Percentiles rank a stretch among this genome's conserved stretches.
phyloP scores from a whole-genome alignment of 139 green algal species.

The Raphidocelis subcapitata region DNA sequence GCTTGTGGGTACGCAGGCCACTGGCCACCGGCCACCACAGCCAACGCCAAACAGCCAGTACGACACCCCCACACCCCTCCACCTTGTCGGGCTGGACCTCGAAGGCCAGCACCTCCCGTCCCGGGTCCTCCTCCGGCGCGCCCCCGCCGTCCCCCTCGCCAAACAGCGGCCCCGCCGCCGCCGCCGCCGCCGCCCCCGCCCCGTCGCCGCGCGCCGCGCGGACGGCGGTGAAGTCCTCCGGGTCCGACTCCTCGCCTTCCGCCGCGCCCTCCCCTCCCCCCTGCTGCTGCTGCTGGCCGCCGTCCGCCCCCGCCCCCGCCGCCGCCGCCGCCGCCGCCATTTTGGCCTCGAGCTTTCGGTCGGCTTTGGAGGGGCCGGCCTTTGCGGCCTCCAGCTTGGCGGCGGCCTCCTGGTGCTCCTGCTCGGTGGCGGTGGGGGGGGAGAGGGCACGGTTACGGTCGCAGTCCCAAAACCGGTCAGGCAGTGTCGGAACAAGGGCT shows the following conservation, averaged over 20 bases:
- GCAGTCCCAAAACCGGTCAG: too few species aligned
- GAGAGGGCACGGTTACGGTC: too few species aligned
- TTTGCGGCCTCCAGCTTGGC: too few species aligned
- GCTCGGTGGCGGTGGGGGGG: too few species aligned
- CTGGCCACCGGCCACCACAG: not conserved
- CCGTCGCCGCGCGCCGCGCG: conserved; percentile 24
- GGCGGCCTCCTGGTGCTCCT: too few species aligned
- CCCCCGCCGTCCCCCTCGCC: conserved; percentile 12
- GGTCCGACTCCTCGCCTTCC: not conserved
- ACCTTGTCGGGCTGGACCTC: conserved; percentile 72
- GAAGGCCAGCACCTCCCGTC: conserved; percentile 68
- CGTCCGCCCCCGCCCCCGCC: too few species aligned
- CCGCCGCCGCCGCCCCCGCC: conserved; percentile 1
- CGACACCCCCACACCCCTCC: not conserved
- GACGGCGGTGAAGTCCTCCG: conserved; percentile 17
- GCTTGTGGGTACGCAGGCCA: too few species aligned
- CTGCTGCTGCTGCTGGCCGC: too few species aligned
- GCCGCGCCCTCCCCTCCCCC: not conserved
- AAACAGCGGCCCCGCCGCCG: conserved; percentile 1
- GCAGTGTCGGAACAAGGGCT: too few species aligned
- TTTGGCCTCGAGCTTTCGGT: too few species aligned
- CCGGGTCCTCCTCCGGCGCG: conserved; percentile 48
- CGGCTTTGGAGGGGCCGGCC: too few species aligned
- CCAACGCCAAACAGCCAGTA: not conserved
- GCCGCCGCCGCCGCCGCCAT: too few species aligned